Conservation (phyloP, 1,284 basidiomycete genomes). For the Somion occarium region DNA sequence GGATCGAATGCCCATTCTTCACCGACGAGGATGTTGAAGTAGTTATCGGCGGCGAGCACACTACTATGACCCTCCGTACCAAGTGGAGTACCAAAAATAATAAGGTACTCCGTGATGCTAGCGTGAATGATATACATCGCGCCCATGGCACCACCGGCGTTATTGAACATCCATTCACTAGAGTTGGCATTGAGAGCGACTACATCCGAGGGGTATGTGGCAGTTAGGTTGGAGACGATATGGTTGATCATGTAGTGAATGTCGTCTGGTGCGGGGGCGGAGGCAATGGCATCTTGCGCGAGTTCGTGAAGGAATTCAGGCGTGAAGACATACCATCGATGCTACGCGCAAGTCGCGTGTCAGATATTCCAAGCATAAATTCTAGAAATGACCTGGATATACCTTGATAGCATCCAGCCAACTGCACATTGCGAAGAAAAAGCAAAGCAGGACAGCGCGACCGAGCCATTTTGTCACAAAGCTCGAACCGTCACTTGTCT, state of each 20-base stretch:
- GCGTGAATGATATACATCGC: constrained; percentile 98
- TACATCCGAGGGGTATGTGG: constrained; percentile 53
- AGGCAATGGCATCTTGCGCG: constrained; percentile 62
- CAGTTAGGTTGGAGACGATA: constrained; percentile 72
- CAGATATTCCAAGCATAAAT: background rate
- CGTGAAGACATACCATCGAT: constrained; percentile 70
- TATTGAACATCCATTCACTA: constrained; percentile 95
- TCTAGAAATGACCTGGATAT: constrained; percentile 6
- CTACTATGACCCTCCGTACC: constrained; percentile 97
- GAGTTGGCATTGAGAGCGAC: constrained; percentile 60
- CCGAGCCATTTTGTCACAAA: constrained; percentile 40
- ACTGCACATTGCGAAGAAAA: constrained; percentile 38
- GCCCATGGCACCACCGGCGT: constrained; percentile 98
- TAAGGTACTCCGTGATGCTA: constrained; percentile 91
- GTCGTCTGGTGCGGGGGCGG: constrained; percentile 45
- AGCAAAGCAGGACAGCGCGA: constrained; percentile 33
- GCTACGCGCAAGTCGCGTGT: too few relatives aligned
- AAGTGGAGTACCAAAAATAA: constrained; percentile 93
- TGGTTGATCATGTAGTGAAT: constrained; percentile 68
- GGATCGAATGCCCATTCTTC: constrained; percentile 91
- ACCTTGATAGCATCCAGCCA: constrained; percentile 41
- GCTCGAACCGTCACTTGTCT: too few relatives aligned
- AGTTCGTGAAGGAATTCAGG: constrained; percentile 62
- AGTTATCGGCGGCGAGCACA: constrained; percentile 93
- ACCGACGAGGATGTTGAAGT: constrained; percentile 93